These are phyloP conservation scores for Passalora sequoiae DNA, from an alignment of 2,329 filamentous ascomycete genomes.

Conservation along the genomic window DNA sequence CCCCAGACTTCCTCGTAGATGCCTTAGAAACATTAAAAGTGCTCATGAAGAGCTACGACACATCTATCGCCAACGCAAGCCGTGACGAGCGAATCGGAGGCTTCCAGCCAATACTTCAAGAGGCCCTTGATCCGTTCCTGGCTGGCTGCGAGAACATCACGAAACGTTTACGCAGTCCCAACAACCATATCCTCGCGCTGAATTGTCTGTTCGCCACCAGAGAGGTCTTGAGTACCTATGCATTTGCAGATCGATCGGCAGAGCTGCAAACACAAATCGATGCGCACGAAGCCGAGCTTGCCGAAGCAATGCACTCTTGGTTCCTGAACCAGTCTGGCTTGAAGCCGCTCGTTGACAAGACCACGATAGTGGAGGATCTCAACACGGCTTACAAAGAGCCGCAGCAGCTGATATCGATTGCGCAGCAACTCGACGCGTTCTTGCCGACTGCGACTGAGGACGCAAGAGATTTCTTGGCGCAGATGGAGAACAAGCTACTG, in stretches of 20 bases:
- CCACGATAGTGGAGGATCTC: constrained; percentile 22
- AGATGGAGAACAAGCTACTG: constrained; percentile 65
- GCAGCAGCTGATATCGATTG: constrained; percentile 55
- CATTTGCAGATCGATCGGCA: constrained; percentile 52
- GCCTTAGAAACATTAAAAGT: constrained; percentile 70
- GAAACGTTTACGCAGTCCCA: constrained; percentile 54
- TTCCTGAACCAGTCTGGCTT: constrained; percentile 73
- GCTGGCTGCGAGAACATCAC: constrained; percentile 67
- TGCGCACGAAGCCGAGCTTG: constrained; percentile 46
- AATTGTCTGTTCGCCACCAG: constrained; percentile 64
- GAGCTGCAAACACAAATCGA: constrained; percentile 27
- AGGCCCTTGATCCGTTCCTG: constrained; percentile 83
- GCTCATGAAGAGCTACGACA: constrained; percentile 82
- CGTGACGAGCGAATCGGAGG: constrained; percentile 55
- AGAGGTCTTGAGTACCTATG: constrained; percentile 52
- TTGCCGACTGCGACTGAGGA: constrained; percentile 90
- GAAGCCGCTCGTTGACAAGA: constrained; percentile 38
- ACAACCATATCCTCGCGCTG: constrained; percentile 63
- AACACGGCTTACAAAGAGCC: constrained; percentile 28
- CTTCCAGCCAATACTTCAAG: constrained; percentile 69
- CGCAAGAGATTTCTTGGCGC: constrained; percentile 72
- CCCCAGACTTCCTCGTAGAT: constrained; percentile 75
- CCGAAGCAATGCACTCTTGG: constrained; percentile 56
- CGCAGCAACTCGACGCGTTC: constrained; percentile 80
- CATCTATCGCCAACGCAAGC: constrained; percentile 59